Percentiles rank a stretch among this genome's conserved stretches.
Conservation (phyloP, 495 filamentous ascomycete species). For the Neurospora sp. region DNA sequence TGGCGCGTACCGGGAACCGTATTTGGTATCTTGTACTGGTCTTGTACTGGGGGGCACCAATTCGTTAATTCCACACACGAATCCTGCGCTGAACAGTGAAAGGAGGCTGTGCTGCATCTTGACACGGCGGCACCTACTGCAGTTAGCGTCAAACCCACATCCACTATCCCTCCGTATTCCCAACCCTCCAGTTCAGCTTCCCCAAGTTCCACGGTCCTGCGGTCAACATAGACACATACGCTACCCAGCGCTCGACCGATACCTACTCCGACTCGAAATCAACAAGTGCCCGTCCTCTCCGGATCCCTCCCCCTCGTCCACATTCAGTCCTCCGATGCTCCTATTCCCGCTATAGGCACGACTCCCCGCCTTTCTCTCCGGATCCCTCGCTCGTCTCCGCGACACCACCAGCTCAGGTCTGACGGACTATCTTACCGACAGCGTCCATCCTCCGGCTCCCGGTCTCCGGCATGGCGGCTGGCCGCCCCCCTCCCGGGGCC, state of each 20-base stretch:
- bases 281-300: neutral
- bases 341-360: neutral
- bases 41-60: neutral
- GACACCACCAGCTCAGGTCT: slow-evolving; percentile 15
- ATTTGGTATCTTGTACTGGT: neutral
- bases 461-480: slow-evolving; percentile 48
- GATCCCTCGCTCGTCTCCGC: slow-evolving; percentile 3
- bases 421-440: slow-evolving; percentile 8
- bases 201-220: neutral
- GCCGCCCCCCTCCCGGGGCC: slow-evolving; percentile 52
- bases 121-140: slow-evolving; percentile 8
- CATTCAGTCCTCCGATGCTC: neutral
- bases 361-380: neutral
- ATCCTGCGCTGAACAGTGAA: slow-evolving; percentile 3
- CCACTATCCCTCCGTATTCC: neutral
- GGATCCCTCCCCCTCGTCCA: neutral
- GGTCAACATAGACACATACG: neutral
- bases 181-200: neutral
- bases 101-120: slow-evolving; percentile 13
- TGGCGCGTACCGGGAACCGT: neutral
- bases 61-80: neutral
- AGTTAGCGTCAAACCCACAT: neutral
- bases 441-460: neutral
- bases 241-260: neutral
- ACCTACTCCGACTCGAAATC: neutral